Evolutionary conservation across 108 stramenopile species (phyloP), one percentile per base, ranked within the genome.

Genomic region (Cyclotella distinguenda): DNA sequence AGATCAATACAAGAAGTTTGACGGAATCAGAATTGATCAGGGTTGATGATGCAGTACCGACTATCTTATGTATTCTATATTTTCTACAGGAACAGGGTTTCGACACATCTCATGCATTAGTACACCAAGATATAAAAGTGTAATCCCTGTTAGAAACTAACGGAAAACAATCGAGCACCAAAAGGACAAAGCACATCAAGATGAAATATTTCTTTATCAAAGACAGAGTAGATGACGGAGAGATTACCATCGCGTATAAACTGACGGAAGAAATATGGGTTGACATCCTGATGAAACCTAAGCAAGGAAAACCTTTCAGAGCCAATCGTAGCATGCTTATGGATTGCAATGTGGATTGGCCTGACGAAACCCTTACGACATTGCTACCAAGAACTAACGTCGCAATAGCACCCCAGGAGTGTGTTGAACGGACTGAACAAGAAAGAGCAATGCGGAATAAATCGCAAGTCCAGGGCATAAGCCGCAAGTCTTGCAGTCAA

Each of bases 201-300:
- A 22, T 27, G 15, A 39, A 51, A 26, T 52, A 64, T 28, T 64
- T 64, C 63, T 64, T 64, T 25, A 48, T 79, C 13, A 81, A 44
- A 0, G 84, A 84, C 60, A 47, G 59, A 21, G 44, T 81, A 0
- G 36, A 69, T 11, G 6, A 22, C 1, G 77, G 69, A 0, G 72
- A 72, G 11, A 12, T 83, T 1, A n/a, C 7, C 5, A 44, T 86
- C 5, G 35, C 68, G 22, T 53, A 80, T 61, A 80, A 78, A 36
- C 76, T 77, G 12, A 81, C 77, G 1, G 59, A 66, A 12, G 68
- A 78, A 2, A 81, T 84, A 74, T 35, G 74, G 25, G 65, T 51
- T 0, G 82, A 85, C 31, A 58, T 63, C 35, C 64, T 70, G 32
- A 80, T 81, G 4, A 85, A 82, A 63, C 84, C 84, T 0, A 51